Evolutionary conservation across 331 rosid species (phyloP).

Genomic region (Rosa hybrid): DNA sequence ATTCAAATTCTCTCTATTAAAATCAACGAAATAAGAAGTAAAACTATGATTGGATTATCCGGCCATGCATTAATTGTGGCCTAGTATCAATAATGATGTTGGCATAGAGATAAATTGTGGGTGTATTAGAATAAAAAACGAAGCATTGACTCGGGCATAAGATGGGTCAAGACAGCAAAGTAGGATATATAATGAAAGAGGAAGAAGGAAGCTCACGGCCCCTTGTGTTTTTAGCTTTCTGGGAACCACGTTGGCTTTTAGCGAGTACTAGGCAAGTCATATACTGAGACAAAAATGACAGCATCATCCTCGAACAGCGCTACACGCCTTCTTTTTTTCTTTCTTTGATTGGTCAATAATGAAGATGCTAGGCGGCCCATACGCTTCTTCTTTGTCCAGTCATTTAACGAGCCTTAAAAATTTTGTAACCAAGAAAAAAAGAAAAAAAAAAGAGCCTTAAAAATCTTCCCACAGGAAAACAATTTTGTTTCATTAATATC

Average conservation of each 20-base stretch:
- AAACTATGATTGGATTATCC: neutral
- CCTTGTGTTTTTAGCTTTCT: neutral
- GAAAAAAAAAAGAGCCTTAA: no score
- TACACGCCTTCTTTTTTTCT: neutral
- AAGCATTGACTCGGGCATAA: conserved; percentile 2
- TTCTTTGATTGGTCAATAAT: neutral
- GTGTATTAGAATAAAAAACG: neutral
- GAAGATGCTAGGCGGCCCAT: conserved; percentile 1
- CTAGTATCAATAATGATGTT: neutral
- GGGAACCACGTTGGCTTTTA: neutral
- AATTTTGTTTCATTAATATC: neutral
- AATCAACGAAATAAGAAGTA: no score
- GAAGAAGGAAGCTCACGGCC: neutral
- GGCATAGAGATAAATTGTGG: conserved; percentile 7
- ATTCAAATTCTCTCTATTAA: no score
- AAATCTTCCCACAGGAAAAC: neutral
- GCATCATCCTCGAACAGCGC: neutral
- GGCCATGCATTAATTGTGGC: neutral
- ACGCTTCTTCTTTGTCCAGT: neutral
- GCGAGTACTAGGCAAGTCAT: no score
- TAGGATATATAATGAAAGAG: neutral
- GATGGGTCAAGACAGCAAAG: neutral
- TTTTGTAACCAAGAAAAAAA: no score
- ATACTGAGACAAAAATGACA: neutral
- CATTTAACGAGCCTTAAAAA: neutral